A percentile compares a stretch with the other conserved stretches of the same genome.
phyloP scores from a whole-genome alignment of 2,329 filamentous ascomycete genomes.

The Ciborinia camelliae region DNA sequence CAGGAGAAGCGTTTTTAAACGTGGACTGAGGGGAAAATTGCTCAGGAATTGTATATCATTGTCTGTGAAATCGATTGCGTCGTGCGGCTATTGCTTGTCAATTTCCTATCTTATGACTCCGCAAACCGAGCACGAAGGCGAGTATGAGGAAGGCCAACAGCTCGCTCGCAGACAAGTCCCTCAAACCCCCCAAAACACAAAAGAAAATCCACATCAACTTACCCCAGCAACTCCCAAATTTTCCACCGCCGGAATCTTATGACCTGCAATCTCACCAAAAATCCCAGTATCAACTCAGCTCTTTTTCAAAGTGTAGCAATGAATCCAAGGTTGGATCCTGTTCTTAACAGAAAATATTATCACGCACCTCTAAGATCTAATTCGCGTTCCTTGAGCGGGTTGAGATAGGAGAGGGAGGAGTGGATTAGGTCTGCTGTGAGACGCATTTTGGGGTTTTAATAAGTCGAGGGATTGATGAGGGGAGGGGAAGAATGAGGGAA shows the following conservation, averaged over 20 bases:
- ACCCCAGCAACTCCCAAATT: conserved; percentile 94
- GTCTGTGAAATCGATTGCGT: conserved; percentile 97
- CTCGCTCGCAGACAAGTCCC: background rate
- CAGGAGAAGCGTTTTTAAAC: conserved; percentile 81
- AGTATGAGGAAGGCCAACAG: background rate
- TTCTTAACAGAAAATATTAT: conserved; percentile 67
- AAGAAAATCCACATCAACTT: conserved; percentile 41
- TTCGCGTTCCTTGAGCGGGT: conserved; percentile 97
- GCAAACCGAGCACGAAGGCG: background rate
- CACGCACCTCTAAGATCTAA: conserved; percentile 97
- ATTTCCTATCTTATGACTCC: background rate
- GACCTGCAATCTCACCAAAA: conserved; percentile 65
- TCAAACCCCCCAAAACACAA: background rate
- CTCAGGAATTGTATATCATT: conserved; percentile 88
- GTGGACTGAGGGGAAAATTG: conserved; percentile 89
- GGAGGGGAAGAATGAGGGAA: background rate
- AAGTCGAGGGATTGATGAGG: too few species aligned
- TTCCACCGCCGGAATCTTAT: conserved; percentile 96
- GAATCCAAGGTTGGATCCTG: too few species aligned
- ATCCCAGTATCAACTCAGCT: conserved; percentile 78
- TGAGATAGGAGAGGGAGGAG: conserved; percentile 94
- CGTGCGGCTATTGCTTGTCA: conserved; percentile 67
- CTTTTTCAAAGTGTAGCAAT: conserved; percentile 77
- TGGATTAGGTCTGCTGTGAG: conserved; percentile 94
- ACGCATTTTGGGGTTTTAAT: conserved; percentile 64